Evolutionary conservation across 1,139 yeast genomes (phyloP), one percentile per base, ranked within the genome.

Genomic region (Candida sanyaensis): DNA sequence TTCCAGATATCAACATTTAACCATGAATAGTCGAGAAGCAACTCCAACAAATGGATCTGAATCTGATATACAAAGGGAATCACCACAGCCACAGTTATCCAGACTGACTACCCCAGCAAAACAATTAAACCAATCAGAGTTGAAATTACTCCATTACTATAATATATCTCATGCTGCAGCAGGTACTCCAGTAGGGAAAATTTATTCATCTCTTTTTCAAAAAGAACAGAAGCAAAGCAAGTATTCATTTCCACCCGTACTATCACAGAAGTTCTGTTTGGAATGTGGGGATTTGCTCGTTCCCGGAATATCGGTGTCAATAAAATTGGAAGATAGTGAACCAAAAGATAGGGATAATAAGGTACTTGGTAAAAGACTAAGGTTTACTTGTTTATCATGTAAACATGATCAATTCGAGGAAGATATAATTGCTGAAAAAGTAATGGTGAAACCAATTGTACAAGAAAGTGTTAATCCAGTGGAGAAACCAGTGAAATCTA

Each of bases 211-310:
- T 10, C 52, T 54, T n/a, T 65, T 66, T 45, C 56, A 58, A 21
- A 47, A 51, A 2, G 57, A 61, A 43, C 64, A 64, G 26, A 50
- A 53, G 28, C 62, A 62, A 13, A 60, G 66, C 45, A 50, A 55
- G 28, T 58, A 71, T 38, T 65, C 61, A 38, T 55, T 70, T 28
- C 75, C 78, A 0, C 59, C 57, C 0, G 31, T 49, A 7, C 46
- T 56, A 46, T 48, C 54, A 6, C 61, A 57, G 13, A 75, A 71
- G 53, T 73, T 71, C 54, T 83, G 88, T 54, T 57, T 62, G 1
- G 55, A 58, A 12, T 82, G 88, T 60, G 78, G 80, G 2, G 55
- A 63, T 5, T 56, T 78, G 3, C 64, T 68, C 43, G 64, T 82
- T 1, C 79, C 84, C 0, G 82, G 82, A 0, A 48, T 75, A 23